Percentiles rank a stretch among this genome's conserved stretches.
phyloP scores from a whole-genome alignment of 148 eudicot genomes.

The Tetragonia tetragonoides region DNA sequence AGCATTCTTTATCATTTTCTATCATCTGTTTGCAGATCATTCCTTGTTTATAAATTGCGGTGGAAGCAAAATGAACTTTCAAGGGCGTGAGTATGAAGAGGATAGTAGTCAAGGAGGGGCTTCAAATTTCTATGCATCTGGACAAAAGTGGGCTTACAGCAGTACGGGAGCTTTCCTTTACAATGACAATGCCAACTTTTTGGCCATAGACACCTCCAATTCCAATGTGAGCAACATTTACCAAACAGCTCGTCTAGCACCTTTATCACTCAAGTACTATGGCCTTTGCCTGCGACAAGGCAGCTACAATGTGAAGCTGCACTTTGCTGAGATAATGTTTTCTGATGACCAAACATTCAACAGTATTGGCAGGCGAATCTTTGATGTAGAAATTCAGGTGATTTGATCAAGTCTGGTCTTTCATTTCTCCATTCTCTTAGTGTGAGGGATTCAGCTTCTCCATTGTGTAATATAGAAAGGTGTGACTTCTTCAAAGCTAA shows the following conservation, averaged over 20 bases:
- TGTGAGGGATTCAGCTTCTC: background rate
- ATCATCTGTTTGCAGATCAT: slow-evolving; percentile 40
- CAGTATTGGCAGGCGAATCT: slow-evolving; percentile 63
- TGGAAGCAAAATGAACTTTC: slow-evolving; percentile 41
- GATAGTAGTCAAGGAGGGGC: slow-evolving; percentile 40
- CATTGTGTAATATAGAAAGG: too few relatives aligned
- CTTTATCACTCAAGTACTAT: slow-evolving; percentile 69
- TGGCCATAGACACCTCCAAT: slow-evolving; percentile 30
- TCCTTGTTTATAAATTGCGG: slow-evolving; percentile 79
- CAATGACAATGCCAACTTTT: slow-evolving; percentile 27
- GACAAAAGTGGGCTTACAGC: slow-evolving; percentile 72
- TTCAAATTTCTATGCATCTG: slow-evolving; percentile 41
- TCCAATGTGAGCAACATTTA: slow-evolving; percentile 42
- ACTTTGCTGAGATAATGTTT: slow-evolving; percentile 67
- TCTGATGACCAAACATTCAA: slow-evolving; percentile 49
- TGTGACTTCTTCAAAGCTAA: background rate
- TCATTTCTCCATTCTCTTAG: background rate
- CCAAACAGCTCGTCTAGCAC: slow-evolving; percentile 63
- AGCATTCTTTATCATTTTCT: slow-evolving; percentile 4
- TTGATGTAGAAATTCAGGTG: slow-evolving; percentile 46
- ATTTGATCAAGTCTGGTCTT: background rate
- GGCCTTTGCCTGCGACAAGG: slow-evolving; percentile 62
- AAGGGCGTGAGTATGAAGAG: slow-evolving; percentile 50
- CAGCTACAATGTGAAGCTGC: slow-evolving; percentile 65
- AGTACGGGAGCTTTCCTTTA: slow-evolving; percentile 57